These are phyloP conservation scores for Durio zibethinus DNA, from an alignment of 345 rosid genomes.

Conservation along the genomic window DNA sequence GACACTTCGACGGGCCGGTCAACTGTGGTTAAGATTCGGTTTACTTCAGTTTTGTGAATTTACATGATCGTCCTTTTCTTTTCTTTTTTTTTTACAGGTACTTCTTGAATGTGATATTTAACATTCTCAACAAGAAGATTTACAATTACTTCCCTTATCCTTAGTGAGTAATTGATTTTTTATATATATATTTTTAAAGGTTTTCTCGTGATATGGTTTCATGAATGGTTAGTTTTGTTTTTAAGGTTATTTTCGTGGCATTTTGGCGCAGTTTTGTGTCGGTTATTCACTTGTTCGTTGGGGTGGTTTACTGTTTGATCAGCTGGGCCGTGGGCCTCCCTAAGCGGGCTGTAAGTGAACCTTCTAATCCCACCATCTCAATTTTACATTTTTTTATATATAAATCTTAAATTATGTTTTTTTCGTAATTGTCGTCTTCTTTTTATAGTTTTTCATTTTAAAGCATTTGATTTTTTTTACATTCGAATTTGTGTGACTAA, in stretches of 20 bases:
- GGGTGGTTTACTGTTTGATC: conserved; percentile 80
- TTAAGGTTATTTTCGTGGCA: neutral
- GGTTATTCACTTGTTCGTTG: conserved; percentile 85
- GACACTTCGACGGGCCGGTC: neutral
- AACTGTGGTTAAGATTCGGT: neutral
- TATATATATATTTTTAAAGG: neutral
- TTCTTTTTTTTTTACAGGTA: conserved; percentile 37
- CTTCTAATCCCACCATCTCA: conserved; percentile 7
- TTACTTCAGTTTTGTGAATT: conserved; percentile 3
- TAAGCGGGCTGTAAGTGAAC: conserved; percentile 81
- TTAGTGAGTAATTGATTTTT: conserved; percentile 49
- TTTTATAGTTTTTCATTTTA: too few relatives aligned
- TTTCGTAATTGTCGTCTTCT: neutral
- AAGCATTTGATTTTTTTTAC: neutral
- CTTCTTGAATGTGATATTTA: conserved; percentile 93
- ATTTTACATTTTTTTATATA: neutral
- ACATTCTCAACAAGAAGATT: conserved; percentile 96
- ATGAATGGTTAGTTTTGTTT: neutral
- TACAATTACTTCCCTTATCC: conserved; percentile 98
- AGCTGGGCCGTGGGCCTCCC: conserved; percentile 97
- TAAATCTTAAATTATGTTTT: too few relatives aligned
- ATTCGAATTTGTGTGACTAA: neutral
- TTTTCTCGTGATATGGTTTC: neutral
- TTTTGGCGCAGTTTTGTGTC: conserved; percentile 72
- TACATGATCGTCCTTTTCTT: conserved; percentile 3